phyloP scores from a whole-genome alignment of 352 stramenopile species.

The Phytopythium aichiense region DNA sequence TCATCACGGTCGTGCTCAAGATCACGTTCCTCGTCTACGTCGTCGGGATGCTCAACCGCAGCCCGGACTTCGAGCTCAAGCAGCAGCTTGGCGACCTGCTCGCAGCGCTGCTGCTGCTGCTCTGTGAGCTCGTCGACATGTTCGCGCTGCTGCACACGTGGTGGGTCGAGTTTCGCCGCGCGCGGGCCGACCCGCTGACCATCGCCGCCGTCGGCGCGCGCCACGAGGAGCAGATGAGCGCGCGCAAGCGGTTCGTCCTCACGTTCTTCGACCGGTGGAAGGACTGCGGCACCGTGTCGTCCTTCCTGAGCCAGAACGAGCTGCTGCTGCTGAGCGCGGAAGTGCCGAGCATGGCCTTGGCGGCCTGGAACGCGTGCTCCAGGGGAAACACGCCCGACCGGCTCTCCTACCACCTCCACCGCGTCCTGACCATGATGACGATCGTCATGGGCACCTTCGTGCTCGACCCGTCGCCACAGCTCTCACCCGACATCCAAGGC shows the following conservation, averaged over 20 bases:
- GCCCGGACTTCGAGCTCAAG: constrained; percentile 17
- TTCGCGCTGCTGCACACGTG: constrained; percentile 22
- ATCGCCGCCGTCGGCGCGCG: constrained; percentile 18
- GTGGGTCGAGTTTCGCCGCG: constrained; percentile 10
- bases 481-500: constrained; percentile 22
- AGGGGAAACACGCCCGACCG: constrained; percentile 16
- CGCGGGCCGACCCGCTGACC: constrained; percentile 2
- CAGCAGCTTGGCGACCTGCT: constrained; percentile 18
- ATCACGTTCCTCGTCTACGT: constrained; percentile 21
- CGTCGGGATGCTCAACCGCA: constrained; percentile 14
- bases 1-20: constrained; percentile 26
- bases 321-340: constrained; percentile 18
- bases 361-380: constrained; percentile 22
- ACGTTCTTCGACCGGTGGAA: constrained; percentile 35
- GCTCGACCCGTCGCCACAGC: constrained; percentile 12
- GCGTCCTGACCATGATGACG: constrained; percentile 23
- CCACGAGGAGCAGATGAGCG: constrained; percentile 11
- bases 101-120: constrained; percentile 25
- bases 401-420: constrained; percentile 26
- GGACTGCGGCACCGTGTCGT: constrained; percentile 26
- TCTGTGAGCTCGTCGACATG: constrained; percentile 23
- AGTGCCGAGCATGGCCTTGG: constrained; percentile 25
- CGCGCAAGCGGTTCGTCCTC: constrained; percentile 17
- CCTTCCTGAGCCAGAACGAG: constrained; percentile 26
- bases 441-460: constrained; percentile 30